Conservation (phyloP, 306 rosid genomes). For the Sicyos baderoa region DNA sequence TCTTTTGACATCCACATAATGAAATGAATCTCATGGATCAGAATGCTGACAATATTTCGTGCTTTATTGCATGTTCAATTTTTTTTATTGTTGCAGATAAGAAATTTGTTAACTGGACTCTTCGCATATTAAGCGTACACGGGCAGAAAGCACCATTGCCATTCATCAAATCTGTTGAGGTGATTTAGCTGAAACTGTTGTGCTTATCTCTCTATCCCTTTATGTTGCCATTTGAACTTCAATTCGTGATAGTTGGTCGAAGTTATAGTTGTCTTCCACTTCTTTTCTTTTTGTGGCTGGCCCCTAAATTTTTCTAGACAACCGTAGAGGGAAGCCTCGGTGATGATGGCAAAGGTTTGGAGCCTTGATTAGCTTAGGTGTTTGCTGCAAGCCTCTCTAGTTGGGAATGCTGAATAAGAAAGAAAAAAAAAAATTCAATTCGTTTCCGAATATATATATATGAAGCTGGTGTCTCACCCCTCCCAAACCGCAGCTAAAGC, state of each 20-base stretch:
- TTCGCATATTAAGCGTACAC: slow-evolving; percentile 72
- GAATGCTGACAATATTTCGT: neutral
- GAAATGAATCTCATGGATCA: neutral
- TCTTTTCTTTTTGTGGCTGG: neutral
- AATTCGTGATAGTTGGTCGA: slow-evolving; percentile 7
- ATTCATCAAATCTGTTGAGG: slow-evolving; percentile 82
- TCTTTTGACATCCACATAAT: slow-evolving; percentile 24
- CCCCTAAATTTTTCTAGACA: neutral
- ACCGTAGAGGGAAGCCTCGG: neutral
- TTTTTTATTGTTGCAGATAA: slow-evolving; percentile 43
- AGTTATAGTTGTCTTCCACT: neutral
- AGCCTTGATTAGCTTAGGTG: neutral
- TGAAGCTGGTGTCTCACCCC: neutral
- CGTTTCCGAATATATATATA: neutral
- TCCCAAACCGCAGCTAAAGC: neutral
- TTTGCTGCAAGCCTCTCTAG: neutral
- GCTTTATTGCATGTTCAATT: neutral
- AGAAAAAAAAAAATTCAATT: neutral
- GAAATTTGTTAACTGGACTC: slow-evolving; percentile 82
- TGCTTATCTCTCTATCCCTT: slow-evolving; percentile 19
- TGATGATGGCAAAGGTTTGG: neutral
- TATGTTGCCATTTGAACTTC: neutral
- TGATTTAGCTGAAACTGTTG: slow-evolving; percentile 31
- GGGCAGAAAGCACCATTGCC: slow-evolving; percentile 74
- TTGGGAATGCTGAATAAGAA: neutral